Evolutionary conservation across 495 filamentous ascomycete species (phyloP), one percentile per base, ranked within the genome.

Genomic region (Penicillium manginii): DNA sequence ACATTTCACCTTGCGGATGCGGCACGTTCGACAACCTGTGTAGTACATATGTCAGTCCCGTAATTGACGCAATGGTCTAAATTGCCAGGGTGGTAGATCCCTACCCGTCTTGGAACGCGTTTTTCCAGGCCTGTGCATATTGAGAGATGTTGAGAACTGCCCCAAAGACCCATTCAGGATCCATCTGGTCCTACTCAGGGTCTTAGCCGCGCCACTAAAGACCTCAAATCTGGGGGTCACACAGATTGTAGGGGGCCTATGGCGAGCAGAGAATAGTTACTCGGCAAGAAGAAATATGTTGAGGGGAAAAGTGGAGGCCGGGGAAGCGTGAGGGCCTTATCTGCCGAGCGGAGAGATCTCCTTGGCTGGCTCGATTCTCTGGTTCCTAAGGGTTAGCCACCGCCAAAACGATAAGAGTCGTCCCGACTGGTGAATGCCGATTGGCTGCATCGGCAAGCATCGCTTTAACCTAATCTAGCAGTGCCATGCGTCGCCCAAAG

Each of bases 1-100:
- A 37, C 69, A 77, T 64, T 72, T 73, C 17, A 71, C 65, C 59
- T 72, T 71, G 50, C 71, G 69, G 33, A 70, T 67, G 18, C 68
- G 61, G 63, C 74, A 77, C 37, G 74, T 73, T 23, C 69, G 69
- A 52, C 70, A 74, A 17, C 69, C 70, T 67, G 50, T 26, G 22
- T 50, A n/a, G n/a, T 29, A 8, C 9, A 1, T 23, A 7, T 43
- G 17, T 43, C 8, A 43, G 40, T n/a, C 15, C 17, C 17, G 14
- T n/a, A 2, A 18, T 19, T 9, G 35, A 40, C 11, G 33, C 29
- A 8, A 33, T 2, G 9, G n/a, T 40, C 19, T 18, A 3, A 50
- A 52, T 37, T 33, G 40, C 19, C 19, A 32, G 47, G 1, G 43
- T 50, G 22, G 65, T 57, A 62, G 59, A 64, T 70, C 63, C 58